Evolutionary conservation across 495 filamentous ascomycete genomes (phyloP).

Genomic region (Neurospora sublineolata): DNA sequence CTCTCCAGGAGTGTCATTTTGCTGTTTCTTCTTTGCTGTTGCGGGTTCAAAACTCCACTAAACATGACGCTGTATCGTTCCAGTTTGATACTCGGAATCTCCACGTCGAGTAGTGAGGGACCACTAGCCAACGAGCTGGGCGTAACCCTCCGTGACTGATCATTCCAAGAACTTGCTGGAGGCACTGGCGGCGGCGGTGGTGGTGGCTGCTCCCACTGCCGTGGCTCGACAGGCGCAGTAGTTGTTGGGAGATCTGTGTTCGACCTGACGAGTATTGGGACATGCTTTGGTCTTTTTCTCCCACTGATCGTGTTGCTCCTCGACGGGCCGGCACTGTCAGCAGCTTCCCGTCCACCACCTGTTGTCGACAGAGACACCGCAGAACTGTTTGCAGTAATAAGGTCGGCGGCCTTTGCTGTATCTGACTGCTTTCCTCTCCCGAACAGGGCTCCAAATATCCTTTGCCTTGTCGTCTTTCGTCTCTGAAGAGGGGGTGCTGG

Average conservation of each 20-base stretch:
- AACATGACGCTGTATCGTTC: constrained; percentile 97
- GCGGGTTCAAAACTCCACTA: constrained; percentile 50
- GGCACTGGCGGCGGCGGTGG: neutral
- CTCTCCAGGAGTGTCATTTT: constrained; percentile 45
- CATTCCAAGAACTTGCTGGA: neutral
- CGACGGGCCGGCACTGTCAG: constrained; percentile 6
- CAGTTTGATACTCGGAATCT: constrained; percentile 70
- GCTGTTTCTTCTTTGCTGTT: constrained; percentile 1
- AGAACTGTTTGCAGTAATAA: constrained; percentile 3
- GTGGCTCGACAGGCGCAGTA: neutral
- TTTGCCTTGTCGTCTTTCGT: constrained; percentile 36
- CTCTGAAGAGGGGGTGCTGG: constrained; percentile 23
- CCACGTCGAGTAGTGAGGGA: constrained; percentile 46
- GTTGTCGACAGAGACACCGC: constrained; percentile 7
- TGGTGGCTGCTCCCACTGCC: neutral
- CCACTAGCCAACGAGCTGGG: neutral
- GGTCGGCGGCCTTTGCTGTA: constrained; percentile 10
- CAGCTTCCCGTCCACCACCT: neutral
- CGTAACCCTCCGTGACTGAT: neutral
- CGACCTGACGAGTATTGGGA: constrained; percentile 26
- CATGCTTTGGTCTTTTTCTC: constrained; percentile 21
- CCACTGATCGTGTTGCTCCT: constrained; percentile 29
- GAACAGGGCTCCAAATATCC: constrained; percentile 37
- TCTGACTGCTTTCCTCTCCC: constrained; percentile 30
- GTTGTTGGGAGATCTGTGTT: constrained; percentile 20